Evolutionary conservation across 768 basidiomycete genomes (phyloP), one percentile per base, ranked within the genome.

Genomic region (Dentipellis fragilis): DNA sequence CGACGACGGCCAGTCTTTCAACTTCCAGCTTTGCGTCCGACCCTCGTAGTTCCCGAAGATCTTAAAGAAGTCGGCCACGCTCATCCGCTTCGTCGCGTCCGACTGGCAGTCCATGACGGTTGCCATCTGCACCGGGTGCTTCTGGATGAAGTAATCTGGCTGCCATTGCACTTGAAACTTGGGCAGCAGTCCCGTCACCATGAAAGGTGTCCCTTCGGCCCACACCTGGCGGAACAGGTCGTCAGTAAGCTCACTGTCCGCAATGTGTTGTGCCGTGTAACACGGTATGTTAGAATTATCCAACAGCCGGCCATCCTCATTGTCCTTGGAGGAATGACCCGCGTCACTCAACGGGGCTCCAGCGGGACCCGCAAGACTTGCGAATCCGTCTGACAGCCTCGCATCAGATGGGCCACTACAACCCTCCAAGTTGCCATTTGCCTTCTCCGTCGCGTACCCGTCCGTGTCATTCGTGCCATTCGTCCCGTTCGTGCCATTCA

Each of bases 1-100:
- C 9, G 86, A 84, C 0, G 89, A 81, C 3, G 94, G 94, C 93
- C 94, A 98, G 70, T 98, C 94, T 80, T 91, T 92, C 58, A 93
- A 68, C 69, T 92, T 93, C 81, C 82, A 76, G 54, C 79, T 84
- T 34, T 79, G 75, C 19, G 63, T 71, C 52, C 81, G 73, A 6
- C 68, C 79, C 58, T 76, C 76, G 54, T 85, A 84, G 51, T 78
- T 73, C 55, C 90, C 90, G 67, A 95, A 96, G 69, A 69, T 67
- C 10, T 71, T 70, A 64, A 97, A 96, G 71, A 96, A 98, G 54
- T 87, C 79, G 6, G 74, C 77, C 5, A 98, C 84, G 0, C 80
- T 85, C 6, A 81, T 75, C 9, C 76, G 71, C 59, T 76, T 78
- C 63, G 80, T 86, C 51, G 67, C 65, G 54, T 93, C 85, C 2